Evolutionary conservation across 768 basidiomycete species (phyloP).

Genomic region (Russula ochroleuca): DNA sequence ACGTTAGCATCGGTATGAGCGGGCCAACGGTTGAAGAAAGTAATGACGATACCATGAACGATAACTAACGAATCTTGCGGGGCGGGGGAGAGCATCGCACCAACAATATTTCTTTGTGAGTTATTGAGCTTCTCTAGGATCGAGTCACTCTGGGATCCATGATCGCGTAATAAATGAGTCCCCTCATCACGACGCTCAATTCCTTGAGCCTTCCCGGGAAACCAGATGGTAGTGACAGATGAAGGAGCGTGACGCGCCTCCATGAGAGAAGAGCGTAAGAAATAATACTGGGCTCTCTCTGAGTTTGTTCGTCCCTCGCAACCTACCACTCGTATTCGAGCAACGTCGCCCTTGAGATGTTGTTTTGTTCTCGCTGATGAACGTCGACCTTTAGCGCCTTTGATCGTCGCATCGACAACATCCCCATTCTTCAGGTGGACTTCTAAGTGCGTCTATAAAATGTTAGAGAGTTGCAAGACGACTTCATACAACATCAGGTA

Average conservation of each 20-base stretch:
- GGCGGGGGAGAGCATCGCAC: conserved; percentile 10
- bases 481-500: too few species aligned
- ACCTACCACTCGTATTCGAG: conserved; percentile 15
- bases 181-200: background rate
- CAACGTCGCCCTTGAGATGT: background rate
- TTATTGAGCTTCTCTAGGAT: conserved; percentile 1
- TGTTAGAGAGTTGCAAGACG: background rate
- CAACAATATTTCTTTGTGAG: conserved; percentile 11
- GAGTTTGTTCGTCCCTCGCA: conserved; percentile 16
- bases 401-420: background rate
- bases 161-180: background rate
- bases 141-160: background rate
- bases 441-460: conserved; percentile 9
- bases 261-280: conserved; percentile 1
- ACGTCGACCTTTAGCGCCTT: background rate
- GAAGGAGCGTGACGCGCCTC: background rate
- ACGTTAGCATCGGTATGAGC: background rate
- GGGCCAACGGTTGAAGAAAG: background rate
- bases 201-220: background rate
- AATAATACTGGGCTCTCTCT: conserved; percentile 11
- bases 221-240: conserved; percentile 17
- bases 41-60: conserved; percentile 13
- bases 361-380: background rate
- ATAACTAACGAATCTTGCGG: conserved; percentile 16
- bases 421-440: background rate